Evolutionary conservation across 2,329 filamentous ascomycete genomes (phyloP).

Genomic region (Diaporthe sp.): DNA sequence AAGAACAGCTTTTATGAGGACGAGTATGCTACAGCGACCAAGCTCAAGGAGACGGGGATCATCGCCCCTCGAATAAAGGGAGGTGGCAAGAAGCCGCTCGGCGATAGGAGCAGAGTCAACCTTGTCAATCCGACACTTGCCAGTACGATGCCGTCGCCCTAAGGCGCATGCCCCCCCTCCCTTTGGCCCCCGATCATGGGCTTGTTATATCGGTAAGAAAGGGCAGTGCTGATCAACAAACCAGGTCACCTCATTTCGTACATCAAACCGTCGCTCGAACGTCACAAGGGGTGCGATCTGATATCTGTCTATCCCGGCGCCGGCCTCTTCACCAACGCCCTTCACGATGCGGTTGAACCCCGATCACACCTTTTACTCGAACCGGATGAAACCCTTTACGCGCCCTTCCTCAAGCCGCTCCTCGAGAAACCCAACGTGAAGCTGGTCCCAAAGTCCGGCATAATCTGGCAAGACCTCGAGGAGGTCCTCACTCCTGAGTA

Average conservation of each 20-base stretch:
- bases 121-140: constrained; percentile 56
- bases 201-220: neutral
- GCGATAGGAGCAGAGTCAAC: constrained; percentile 59
- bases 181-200: neutral
- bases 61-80: neutral
- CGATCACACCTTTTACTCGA: constrained; percentile 88
- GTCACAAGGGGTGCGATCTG: constrained; percentile 83
- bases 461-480: constrained; percentile 70
- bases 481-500: constrained; percentile 60
- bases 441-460: constrained; percentile 65
- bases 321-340: constrained; percentile 81
- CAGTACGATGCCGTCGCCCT: neutral
- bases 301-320: constrained; percentile 87
- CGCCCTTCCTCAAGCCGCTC: constrained; percentile 69
- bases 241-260: constrained; percentile 77
- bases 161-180: neutral
- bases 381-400: constrained; percentile 68
- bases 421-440: constrained; percentile 58
- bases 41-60: neutral
- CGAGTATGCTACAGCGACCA: neutral
- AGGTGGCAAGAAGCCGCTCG: constrained; percentile 22
- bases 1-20: neutral
- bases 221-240: constrained; percentile 29
- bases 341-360: constrained; percentile 81
- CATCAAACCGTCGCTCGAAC: constrained; percentile 74